Evolutionary conservation across 257 asterid genomes (phyloP), one percentile per base, ranked within the genome.

Genomic region (Coffea eugenioides): DNA sequence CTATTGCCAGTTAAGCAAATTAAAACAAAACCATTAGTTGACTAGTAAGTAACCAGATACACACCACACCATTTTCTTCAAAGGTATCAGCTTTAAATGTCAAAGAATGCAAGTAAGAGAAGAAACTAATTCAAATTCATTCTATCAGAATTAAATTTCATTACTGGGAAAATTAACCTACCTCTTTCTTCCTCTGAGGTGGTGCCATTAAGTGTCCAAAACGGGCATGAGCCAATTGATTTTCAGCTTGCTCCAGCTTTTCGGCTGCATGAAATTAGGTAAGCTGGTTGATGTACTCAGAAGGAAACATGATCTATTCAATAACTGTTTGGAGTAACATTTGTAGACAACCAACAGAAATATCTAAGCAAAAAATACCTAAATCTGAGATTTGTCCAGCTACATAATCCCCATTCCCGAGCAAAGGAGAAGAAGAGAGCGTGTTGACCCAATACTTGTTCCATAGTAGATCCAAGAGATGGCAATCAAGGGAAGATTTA

Each of bases 361-460:
- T 18, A 67, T 67, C 41, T 31, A 74, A 59, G 39, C 31, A 57
- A 14, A 59, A 78, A 81, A 85, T 90, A 93, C 98, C 99, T 73
- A 95, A 87, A 87, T 95, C 99, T 75, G 97, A 93, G 73, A 95
- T 95, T 82, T 95, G 98, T 61, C 99, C 99, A 75, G 99, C 99
- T 72, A 93, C 98, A 85, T 91, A 93, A 87, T 95, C 99, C 56
- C 99, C 99, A 74, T 92, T 93, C 46, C 99, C 99, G 73, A 95
- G 99, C 91, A 95, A 88, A 67, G 99, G 98, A 75, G 99, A 93
- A 71, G 98, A 95, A 41, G 99, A 95, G 79, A 95, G 97, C 15
- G 99, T 95, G 90, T 95, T 95, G 66, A 95, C 99, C 99, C 99
- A 95, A 80, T 95, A 95, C 84, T 95, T 93, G 82, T 95, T 95